Evolutionary conservation across 768 basidiomycete genomes (phyloP), one percentile per base, ranked within the genome.

Genomic region (Boletus huronensis): DNA sequence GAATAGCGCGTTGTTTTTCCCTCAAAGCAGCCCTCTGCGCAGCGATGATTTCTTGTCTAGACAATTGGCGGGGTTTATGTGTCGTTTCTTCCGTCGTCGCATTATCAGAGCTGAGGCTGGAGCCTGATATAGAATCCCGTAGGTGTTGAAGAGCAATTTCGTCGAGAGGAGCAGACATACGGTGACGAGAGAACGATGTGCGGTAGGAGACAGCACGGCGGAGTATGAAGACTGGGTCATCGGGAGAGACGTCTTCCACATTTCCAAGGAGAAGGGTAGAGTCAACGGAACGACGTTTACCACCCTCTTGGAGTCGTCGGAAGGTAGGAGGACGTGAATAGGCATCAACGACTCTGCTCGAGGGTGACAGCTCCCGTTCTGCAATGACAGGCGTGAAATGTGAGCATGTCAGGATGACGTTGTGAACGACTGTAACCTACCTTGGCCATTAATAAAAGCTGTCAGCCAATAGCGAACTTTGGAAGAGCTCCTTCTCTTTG

Each of bases 141-240:
- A 88, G 64, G 51, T 87, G 81, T 59, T 84, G 83, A 54, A 93
- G 72, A 11, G 87, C 92, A 48, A 93, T 81, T 63, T 94, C 92
- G 71, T 93, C 92, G 19, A 93, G 76, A 16, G 90, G 89, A 2
- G 84, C 84, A 11, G 87, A 88, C 57, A 82, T 79, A 40, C 88
- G 81, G 61, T 84, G 79, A 32, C 85, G 81, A n/a, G 85, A 81
- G 0, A 83, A 82, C 1, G 86, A 83, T 51, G 74, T 82, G 31
- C 90, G 83, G 64, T 92, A 90, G 9, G 84, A 82, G 11, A 80
- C 77, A 1, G 93, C 89, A 39, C 91, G 86, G 16, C 95, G 90
- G 14, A 98, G 82, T 52, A 96, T 77, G 70, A 99, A 98, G 55
- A 88, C 73, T 0, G 97, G 97, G 61, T 99, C 97, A 23, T 89